Evolutionary conservation across 192 early-diverging fungal species (phyloP).

Genomic region (Coemansia sp.): DNA sequence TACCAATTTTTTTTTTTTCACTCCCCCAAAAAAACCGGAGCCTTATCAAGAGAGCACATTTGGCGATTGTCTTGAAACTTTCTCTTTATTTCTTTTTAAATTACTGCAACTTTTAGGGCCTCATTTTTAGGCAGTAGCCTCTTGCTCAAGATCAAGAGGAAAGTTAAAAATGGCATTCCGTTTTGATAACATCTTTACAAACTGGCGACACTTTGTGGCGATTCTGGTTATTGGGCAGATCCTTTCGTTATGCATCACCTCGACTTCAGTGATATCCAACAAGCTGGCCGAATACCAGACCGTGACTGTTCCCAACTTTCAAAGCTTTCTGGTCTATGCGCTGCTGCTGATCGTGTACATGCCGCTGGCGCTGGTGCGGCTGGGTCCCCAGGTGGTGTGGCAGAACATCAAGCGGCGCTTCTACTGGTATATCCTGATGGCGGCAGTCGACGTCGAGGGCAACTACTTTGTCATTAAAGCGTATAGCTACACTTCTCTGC

Average conservation of each 20-base stretch:
- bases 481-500: conserved; percentile 69
- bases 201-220: conserved; percentile 52
- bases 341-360: conserved; percentile 53
- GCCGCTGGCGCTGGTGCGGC: conserved; percentile 43
- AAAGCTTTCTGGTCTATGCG: conserved; percentile 68
- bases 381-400: conserved; percentile 42
- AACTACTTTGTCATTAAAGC: conserved; percentile 82
- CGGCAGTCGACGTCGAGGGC: conserved; percentile 75
- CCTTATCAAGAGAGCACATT: too few relatives aligned
- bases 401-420: conserved; percentile 38
- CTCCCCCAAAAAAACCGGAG: too few relatives aligned
- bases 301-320: conserved; percentile 65
- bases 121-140: conserved; percentile 51
- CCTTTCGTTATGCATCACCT: conserved; percentile 73
- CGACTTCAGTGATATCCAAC: conserved; percentile 65
- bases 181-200: conserved; percentile 2
- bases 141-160: conserved; percentile 10
- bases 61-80: conserved; percentile 2
- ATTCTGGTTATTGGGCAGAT: conserved; percentile 63
- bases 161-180: conserved; percentile 45
- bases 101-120: conserved; percentile 49
- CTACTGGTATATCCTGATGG: conserved; percentile 59
- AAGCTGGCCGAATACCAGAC: conserved; percentile 58
- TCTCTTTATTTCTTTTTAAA: conserved; percentile 23
- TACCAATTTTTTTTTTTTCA: background rate